phyloP scores from a whole-genome alignment of 148 eudicot genomes.

The Arbutus unedo region DNA sequence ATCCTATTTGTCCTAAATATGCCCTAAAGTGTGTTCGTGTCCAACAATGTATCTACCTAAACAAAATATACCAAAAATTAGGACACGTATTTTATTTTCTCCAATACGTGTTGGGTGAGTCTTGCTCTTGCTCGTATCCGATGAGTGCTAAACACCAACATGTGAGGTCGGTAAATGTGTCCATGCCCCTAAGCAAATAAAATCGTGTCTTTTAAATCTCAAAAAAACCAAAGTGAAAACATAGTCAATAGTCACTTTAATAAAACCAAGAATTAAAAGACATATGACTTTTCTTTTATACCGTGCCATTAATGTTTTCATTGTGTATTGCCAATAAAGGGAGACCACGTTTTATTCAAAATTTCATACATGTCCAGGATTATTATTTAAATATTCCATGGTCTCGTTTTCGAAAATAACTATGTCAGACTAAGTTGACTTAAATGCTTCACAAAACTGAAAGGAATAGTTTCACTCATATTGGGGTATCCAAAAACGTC shows the following conservation, averaged over 20 bases:
- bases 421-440: neutral
- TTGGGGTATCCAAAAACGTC: neutral
- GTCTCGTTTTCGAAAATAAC: constrained; percentile 6
- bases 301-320: neutral
- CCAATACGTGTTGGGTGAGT: too few species aligned
- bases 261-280: neutral
- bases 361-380: neutral
- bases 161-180: too few species aligned
- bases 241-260: neutral
- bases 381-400: neutral
- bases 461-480: neutral
- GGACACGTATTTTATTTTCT: too few species aligned
- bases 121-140: too few species aligned
- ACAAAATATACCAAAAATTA: too few species aligned
- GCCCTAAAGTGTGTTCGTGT: too few species aligned
- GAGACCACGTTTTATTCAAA: neutral
- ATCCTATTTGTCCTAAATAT: too few species aligned
- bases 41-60: too few species aligned
- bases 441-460: neutral
- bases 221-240: neutral
- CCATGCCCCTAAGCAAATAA: too few species aligned
- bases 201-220: neutral
- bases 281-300: neutral
- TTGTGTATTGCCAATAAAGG: neutral
- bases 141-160: too few species aligned